Evolutionary conservation across 108 stramenopile species (phyloP).

Genomic region (Ochromonas danica): DNA sequence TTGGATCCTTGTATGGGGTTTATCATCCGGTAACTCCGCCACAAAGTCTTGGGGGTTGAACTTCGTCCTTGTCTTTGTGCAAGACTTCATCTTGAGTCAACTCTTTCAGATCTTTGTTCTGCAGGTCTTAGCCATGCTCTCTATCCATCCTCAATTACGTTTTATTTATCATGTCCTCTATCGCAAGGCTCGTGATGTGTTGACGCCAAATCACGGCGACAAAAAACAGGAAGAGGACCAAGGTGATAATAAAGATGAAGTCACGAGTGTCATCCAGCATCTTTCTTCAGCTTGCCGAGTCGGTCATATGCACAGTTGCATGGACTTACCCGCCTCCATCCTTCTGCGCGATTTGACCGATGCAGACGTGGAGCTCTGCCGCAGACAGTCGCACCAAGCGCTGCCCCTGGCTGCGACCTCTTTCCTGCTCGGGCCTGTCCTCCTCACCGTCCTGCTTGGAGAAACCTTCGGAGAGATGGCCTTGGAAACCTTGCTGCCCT

Average conservation of each 20-base stretch:
- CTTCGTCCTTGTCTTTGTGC: not conserved
- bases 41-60: not conserved
- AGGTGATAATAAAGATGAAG: too few species aligned
- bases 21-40: not conserved
- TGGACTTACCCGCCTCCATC: not conserved
- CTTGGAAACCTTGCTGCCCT: too few species aligned
- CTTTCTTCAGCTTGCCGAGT: not conserved
- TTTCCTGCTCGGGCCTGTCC: too few species aligned
- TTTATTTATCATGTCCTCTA: not conserved
- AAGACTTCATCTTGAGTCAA: not conserved
- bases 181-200: not conserved
- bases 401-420: too few species aligned
- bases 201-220: too few species aligned
- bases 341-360: not conserved
- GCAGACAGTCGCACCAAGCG: too few species aligned
- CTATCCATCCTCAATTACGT: not conserved
- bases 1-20: conserved; percentile 1
- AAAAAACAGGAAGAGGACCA: too few species aligned
- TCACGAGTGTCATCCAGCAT: not conserved
- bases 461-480: too few species aligned
- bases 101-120: not conserved
- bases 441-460: too few species aligned
- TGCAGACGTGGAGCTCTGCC: too few species aligned
- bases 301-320: not conserved
- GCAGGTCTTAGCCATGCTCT: not conserved